A percentile compares a stretch with the other conserved stretches of the same genome.
phyloP scores from a whole-genome alignment of 2,329 filamentous ascomycete genomes.

The Xylaria hypoxylon region DNA sequence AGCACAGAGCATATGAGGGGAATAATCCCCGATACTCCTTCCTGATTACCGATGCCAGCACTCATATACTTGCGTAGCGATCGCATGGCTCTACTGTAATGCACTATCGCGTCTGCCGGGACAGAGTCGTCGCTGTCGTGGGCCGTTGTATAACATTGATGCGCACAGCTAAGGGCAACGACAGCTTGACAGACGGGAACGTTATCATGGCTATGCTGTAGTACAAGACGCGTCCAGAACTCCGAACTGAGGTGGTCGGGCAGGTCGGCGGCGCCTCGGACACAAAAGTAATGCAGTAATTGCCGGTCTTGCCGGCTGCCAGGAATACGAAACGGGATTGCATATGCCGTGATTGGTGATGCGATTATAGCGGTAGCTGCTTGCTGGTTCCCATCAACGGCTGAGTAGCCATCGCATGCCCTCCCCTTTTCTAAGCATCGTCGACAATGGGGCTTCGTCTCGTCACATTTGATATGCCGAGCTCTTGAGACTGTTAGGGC shows the following conservation, averaged over 20 bases:
- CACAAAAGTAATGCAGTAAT: conserved; percentile 28
- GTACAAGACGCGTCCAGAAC: conserved; percentile 26
- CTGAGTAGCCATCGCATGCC: conserved; percentile 15
- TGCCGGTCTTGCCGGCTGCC: conserved; percentile 30
- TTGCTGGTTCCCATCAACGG: not conserved
- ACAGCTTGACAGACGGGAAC: conserved; percentile 20
- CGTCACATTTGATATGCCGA: conserved; percentile 28
- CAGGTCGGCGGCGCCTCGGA: conserved; percentile 18
- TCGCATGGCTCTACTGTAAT: conserved; percentile 28
- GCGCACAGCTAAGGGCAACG: conserved; percentile 25
- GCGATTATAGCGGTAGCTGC: not conserved
- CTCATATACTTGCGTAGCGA: conserved; percentile 27
- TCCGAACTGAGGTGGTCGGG: conserved; percentile 19
- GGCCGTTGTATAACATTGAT: conserved; percentile 10
- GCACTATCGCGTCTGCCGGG: conserved; percentile 2
- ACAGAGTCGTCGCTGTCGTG: not conserved
- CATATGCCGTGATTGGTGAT: conserved; percentile 18
- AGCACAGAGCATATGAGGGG: conserved; percentile 25
- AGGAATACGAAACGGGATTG: conserved; percentile 26
- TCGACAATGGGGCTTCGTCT: conserved; percentile 22
- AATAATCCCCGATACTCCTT: conserved; percentile 1
- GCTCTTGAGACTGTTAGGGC: conserved; percentile 18
- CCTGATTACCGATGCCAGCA: conserved; percentile 10
- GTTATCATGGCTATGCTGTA: conserved; percentile 25
- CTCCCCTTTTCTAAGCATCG: conserved; percentile 17